Percentiles rank a stretch among this genome's conserved stretches.
Conservation (phyloP, 192 early-diverging fungal genomes). For the Umbelopsis ramanniana region DNA sequence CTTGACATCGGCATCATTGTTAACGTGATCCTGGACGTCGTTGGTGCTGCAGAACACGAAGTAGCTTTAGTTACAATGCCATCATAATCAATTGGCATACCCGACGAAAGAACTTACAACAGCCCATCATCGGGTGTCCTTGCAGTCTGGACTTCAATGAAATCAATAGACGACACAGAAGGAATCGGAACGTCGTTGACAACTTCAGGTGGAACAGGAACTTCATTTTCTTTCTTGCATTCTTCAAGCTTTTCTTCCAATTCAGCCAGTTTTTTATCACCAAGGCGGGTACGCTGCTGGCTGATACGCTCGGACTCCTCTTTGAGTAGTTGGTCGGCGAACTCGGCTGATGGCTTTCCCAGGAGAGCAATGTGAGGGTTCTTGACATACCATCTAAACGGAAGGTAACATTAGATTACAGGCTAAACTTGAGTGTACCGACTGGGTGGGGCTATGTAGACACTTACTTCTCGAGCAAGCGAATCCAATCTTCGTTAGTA, state of each 20-base stretch:
- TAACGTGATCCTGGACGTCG: conserved; percentile 51
- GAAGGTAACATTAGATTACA: not conserved
- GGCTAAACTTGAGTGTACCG: not conserved
- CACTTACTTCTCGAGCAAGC: conserved; percentile 51
- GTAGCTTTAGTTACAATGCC: not conserved
- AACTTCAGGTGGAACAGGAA: conserved; percentile 56
- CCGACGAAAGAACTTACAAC: conserved; percentile 39
- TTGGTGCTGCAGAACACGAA: conserved; percentile 38
- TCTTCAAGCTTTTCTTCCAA: conserved; percentile 51
- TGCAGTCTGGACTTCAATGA: conserved; percentile 54
- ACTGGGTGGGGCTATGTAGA: not conserved
- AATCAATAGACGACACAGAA: conserved; percentile 51
- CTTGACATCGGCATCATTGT: conserved; percentile 45
- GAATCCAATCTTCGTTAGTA: conserved; percentile 50
- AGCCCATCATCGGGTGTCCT: conserved; percentile 41
- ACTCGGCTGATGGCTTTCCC: conserved; percentile 58
- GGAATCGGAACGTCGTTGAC: conserved; percentile 60
- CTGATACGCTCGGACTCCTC: conserved; percentile 58
- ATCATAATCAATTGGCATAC: too few species aligned
- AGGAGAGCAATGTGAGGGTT: conserved; percentile 49
- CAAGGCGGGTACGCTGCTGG: conserved; percentile 50
- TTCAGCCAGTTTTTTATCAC: conserved; percentile 49
- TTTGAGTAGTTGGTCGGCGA: conserved; percentile 50
- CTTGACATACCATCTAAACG: conserved; percentile 50
- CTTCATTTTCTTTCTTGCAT: conserved; percentile 54